Base-by-base conservation (phyloP, 73 alveolate genomes). In the Paramecium sexaurelia region DNA sequence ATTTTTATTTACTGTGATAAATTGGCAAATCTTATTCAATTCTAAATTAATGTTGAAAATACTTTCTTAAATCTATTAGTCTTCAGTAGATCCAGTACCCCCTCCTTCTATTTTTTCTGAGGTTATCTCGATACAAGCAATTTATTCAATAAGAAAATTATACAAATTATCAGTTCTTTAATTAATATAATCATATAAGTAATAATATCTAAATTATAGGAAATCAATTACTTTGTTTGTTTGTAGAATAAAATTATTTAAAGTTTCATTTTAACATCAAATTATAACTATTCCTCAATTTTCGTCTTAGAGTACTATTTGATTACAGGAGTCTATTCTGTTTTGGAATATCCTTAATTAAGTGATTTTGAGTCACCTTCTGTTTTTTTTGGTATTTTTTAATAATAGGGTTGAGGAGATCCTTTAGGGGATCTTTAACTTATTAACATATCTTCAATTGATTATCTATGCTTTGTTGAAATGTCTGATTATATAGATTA, bases 401-500 rank as follows among this genome's bases (percentile, higher is more conserved):
- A 61, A 29, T 11, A 26, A 26, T 61, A 61, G 0, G 83, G 43
- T 24, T 61, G 51, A 61, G 43, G 37, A 19, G 83, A 66, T 66
- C 83, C 56, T 71, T 71, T 71, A 33, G 56, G 3, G 2, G 43
- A 71, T 71, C 35, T 71, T 71, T 71, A 71, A 35, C 43, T 32
- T 27, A 35, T 32, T 36, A 71, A 15, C 56, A 71, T 71, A 20
- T 71, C 86, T 32, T 71, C 86, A 0, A 71, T 35, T 3, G 86
- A 71, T 35, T 71, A 35, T 71, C 86, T 71, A 71, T 71, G 86
- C 32, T 71, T 71, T 33, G 83, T 61, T 26, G 86, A 71, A 71
- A 36, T 71, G 29, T 71, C 86, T 71, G 86, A 71, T 71, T 71
- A 71, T 33, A 71, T 71, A 27, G 86, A 71, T 71, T 71, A 71